phyloP scores from a whole-genome alignment of 2,329 filamentous ascomycete genomes.

The Herpotrichia juniperi region DNA sequence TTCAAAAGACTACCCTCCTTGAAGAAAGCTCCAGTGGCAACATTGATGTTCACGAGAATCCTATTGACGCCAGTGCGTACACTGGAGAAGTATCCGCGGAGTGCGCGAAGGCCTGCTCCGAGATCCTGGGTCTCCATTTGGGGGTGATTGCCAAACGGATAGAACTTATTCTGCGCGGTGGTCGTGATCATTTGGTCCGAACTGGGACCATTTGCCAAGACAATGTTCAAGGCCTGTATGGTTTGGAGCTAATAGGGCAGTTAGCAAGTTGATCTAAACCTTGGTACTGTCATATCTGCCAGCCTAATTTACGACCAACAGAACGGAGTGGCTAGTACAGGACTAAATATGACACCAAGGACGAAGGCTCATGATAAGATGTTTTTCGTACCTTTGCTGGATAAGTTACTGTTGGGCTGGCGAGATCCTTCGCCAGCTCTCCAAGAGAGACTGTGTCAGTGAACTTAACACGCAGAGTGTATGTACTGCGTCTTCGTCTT shows the following conservation, averaged over 20 bases:
- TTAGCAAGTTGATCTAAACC: too few relatives aligned
- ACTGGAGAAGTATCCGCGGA: conserved; percentile 68
- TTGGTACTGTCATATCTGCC: too few relatives aligned
- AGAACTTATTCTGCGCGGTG: conserved; percentile 59
- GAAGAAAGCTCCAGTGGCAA: conserved; percentile 65
- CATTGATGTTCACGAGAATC: conserved; percentile 67
- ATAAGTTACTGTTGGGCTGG: conserved; percentile 49
- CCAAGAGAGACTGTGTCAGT: conserved; percentile 28
- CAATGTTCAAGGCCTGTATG: conserved; percentile 64
- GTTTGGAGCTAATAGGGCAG: conserved; percentile 57
- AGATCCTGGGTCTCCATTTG: conserved; percentile 50
- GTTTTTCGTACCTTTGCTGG: too few relatives aligned
- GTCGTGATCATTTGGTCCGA: conserved; percentile 48
- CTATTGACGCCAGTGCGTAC: conserved; percentile 64
- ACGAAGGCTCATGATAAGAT: too few relatives aligned
- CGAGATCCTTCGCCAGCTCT: conserved; percentile 54
- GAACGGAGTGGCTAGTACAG: too few relatives aligned
- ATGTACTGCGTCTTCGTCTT: conserved; percentile 23
- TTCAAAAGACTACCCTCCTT: conserved; percentile 51
- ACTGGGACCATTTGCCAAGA: conserved; percentile 58
- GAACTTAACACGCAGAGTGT: conserved; percentile 25
- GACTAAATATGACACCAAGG: too few relatives aligned
- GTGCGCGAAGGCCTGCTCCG: conserved; percentile 59
- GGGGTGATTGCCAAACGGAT: conserved; percentile 52
- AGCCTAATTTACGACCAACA: too few relatives aligned